Evolutionary conservation across 2,329 filamentous ascomycete genomes (phyloP).

Genomic region (Clarireedia monteithiana): DNA sequence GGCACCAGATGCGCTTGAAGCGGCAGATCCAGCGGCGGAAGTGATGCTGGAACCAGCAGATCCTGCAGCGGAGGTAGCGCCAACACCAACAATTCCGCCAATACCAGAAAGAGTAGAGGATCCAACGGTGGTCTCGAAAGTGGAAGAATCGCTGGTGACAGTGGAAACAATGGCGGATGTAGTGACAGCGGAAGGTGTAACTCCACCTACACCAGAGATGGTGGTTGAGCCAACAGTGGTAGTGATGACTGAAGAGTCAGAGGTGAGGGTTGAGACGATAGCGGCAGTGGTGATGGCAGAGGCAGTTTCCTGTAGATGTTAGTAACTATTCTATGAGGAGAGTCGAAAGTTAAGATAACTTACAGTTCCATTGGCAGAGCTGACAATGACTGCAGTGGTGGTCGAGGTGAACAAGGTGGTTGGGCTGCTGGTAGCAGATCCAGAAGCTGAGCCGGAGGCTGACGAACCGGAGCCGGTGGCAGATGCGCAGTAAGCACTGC

Average conservation of each 20-base stretch:
- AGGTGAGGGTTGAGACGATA: constrained; percentile 18
- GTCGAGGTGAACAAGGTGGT: constrained; percentile 8
- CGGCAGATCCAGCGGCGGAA: constrained; percentile 17
- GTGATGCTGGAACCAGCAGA: constrained; percentile 16
- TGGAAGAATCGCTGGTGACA: constrained; percentile 13
- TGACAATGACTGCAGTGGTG: constrained; percentile 1
- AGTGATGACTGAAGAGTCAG: constrained; percentile 17
- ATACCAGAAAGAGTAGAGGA: constrained; percentile 16
- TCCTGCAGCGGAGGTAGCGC: constrained; percentile 14
- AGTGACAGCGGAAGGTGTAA: constrained; percentile 10
- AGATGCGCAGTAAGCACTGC: constrained; percentile 20
- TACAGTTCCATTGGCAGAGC: constrained; percentile 3
- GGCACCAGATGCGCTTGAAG: constrained; percentile 16
- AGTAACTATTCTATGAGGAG: not conserved
- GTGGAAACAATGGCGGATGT: constrained; percentile 13
- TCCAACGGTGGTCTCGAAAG: constrained; percentile 14
- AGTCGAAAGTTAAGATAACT: not conserved
- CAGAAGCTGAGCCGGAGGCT: not conserved
- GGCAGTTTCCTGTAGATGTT: not conserved
- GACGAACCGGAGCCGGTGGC: not conserved
- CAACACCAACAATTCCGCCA: constrained; percentile 8
- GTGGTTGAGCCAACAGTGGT: constrained; percentile 22
- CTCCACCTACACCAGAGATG: constrained; percentile 13
- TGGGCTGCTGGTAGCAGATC: constrained; percentile 6
- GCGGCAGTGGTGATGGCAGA: constrained; percentile 23